Conservation (phyloP, 192 early-diverging fungal genomes). For the Entophlyctis luteolus region DNA sequence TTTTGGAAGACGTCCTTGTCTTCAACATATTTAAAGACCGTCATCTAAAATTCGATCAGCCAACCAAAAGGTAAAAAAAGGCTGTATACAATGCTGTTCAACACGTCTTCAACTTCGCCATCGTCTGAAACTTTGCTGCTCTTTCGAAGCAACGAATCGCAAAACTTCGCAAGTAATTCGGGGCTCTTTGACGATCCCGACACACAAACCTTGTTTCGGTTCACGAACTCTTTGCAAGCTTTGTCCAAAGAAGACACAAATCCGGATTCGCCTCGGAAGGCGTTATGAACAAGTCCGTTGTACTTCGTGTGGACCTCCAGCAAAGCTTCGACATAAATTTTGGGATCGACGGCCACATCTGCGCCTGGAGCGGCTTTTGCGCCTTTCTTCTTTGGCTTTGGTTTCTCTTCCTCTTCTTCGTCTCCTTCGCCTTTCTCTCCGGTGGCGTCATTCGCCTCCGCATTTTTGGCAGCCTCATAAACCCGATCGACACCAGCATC, state of each 20-base stretch:
- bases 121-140: conserved; percentile 74
- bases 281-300: conserved; percentile 65
- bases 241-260: conserved; percentile 90
- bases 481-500: conserved; percentile 75
- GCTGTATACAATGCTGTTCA: conserved; percentile 68
- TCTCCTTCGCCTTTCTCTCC: conserved; percentile 28
- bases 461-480: conserved; percentile 41
- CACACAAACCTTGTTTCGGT: conserved; percentile 81
- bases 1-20: conserved; percentile 99
- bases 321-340: conserved; percentile 81
- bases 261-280: conserved; percentile 79
- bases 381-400: conserved; percentile 27
- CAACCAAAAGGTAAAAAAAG: background rate
- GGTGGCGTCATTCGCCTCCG: conserved; percentile 53
- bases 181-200: conserved; percentile 70
- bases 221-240: conserved; percentile 91
- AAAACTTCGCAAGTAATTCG: conserved; percentile 84
- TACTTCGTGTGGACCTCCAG: conserved; percentile 86
- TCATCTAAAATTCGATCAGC: conserved; percentile 67
- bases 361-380: conserved; percentile 18
- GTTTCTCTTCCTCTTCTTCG: conserved; percentile 39
- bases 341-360: conserved; percentile 57
- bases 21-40: conserved; percentile 92
- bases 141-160: conserved; percentile 84
- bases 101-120: conserved; percentile 62